Evolutionary conservation across 2,329 filamentous ascomycete genomes (phyloP).

Genomic region (Fusarium multiceps): DNA sequence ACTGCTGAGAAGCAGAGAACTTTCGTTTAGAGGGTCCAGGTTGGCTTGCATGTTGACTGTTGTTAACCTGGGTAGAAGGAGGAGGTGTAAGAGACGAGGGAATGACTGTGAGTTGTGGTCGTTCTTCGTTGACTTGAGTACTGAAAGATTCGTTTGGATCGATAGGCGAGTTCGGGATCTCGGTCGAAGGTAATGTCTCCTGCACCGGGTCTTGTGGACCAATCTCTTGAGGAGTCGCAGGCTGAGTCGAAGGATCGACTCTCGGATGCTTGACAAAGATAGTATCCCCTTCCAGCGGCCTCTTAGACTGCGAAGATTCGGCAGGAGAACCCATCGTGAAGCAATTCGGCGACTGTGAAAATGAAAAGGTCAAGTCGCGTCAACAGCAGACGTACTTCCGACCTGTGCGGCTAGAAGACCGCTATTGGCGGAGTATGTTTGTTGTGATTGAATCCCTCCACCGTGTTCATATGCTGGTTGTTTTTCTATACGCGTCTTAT

Average conservation of each 20-base stretch:
- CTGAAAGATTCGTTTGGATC: constrained; percentile 62
- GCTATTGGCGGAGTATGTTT: background rate
- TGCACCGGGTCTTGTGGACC: constrained; percentile 58
- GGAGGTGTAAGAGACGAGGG: constrained; percentile 69
- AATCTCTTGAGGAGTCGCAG: constrained; percentile 48
- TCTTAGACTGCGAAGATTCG: constrained; percentile 46
- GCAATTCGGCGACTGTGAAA: constrained; percentile 2
- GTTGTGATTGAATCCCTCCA: background rate
- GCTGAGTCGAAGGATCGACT: constrained; percentile 49
- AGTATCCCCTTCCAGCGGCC: constrained; percentile 47
- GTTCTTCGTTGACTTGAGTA: constrained; percentile 62
- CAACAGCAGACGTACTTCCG: constrained; percentile 13
- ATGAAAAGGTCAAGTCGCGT: constrained; percentile 25
- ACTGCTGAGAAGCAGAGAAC: constrained; percentile 58
- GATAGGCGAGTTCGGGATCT: constrained; percentile 64
- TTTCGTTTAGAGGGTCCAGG: constrained; percentile 43
- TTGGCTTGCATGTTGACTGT: constrained; percentile 43
- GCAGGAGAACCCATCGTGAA: constrained; percentile 53
- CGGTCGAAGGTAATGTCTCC: constrained; percentile 68
- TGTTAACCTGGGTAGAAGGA: constrained; percentile 63
- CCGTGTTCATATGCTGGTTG: constrained; percentile 19
- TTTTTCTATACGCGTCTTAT: constrained; percentile 26
- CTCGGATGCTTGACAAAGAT: constrained; percentile 48
- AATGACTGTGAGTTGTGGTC: constrained; percentile 59
- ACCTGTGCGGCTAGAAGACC: background rate